phyloP scores from a whole-genome alignment of 345 rosid genomes.

The Citrus inodora region DNA sequence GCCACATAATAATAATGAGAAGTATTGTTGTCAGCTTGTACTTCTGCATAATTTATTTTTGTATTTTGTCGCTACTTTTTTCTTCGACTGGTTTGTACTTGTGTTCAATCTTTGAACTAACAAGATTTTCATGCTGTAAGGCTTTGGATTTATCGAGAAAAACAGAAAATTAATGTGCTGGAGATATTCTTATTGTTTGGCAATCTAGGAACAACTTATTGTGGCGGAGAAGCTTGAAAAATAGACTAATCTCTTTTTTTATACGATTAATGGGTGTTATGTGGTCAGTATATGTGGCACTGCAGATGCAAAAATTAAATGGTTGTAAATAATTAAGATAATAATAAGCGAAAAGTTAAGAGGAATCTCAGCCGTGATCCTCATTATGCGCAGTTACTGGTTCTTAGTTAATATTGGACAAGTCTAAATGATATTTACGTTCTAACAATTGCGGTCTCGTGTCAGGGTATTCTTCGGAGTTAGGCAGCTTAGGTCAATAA shows the following conservation, averaged over 20 bases:
- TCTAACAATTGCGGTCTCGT: too few relatives aligned
- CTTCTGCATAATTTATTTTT: background rate
- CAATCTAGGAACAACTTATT: background rate
- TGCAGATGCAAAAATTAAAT: conserved; percentile 8
- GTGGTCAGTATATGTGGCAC: background rate
- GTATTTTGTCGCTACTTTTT: background rate
- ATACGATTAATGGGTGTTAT: background rate
- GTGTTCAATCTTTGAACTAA: background rate
- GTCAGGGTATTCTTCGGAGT: too few relatives aligned
- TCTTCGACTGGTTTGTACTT: background rate
- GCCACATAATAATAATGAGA: background rate
- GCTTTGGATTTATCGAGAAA: conserved; percentile 9
- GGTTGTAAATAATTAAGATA: background rate
- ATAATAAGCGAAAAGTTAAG: background rate
- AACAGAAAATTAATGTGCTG: conserved; percentile 7
- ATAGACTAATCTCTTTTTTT: background rate
- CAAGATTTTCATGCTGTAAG: conserved; percentile 5
- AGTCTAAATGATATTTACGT: too few relatives aligned
- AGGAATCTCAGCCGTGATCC: background rate
- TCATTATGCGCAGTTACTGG: too few relatives aligned
- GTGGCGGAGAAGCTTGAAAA: too few relatives aligned
- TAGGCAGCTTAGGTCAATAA: too few relatives aligned
- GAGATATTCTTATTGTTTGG: conserved; percentile 15
- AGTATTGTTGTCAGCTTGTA: background rate
- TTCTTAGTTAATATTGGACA: too few relatives aligned